Conservation (phyloP, 345 rosid species). For the Anacardium occidentale region DNA sequence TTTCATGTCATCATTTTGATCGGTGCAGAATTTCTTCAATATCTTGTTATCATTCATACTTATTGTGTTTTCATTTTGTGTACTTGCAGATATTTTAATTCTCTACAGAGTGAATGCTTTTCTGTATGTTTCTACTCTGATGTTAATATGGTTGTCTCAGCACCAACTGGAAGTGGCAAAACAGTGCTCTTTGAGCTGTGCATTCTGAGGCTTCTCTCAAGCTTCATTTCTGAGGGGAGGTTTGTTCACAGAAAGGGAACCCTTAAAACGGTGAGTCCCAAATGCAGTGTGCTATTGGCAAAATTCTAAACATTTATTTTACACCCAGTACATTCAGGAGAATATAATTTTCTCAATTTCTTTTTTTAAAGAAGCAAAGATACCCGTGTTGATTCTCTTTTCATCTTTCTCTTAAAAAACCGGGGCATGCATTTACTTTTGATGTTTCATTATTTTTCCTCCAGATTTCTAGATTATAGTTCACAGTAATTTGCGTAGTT, state of each 20-base stretch:
- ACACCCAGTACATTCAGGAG: neutral
- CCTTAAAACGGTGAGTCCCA: conserved; percentile 70
- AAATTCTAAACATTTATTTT: neutral
- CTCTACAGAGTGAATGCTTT: conserved; percentile 94
- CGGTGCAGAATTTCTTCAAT: neutral
- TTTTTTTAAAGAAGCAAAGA: neutral
- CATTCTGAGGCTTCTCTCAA: conserved; percentile 82
- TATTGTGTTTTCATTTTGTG: conserved; percentile 6
- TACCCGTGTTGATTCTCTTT: neutral
- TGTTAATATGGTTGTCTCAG: conserved; percentile 88
- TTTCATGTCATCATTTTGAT: neutral
- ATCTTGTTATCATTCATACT: neutral
- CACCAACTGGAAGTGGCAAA: conserved; percentile 99
- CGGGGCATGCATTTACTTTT: neutral
- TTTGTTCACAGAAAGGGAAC: conserved; percentile 76
- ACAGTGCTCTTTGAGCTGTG: conserved; percentile 93
- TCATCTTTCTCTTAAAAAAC: neutral
- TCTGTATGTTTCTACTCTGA: conserved; percentile 79
- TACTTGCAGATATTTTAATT: conserved; percentile 75
- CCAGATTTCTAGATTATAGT: neutral
- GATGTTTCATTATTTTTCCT: neutral
- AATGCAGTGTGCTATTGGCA: neutral
- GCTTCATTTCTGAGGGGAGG: conserved; percentile 62
- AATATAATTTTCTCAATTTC: neutral
- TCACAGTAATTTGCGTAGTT: neutral